Base-by-base conservation (phyloP, 495 filamentous ascomycete species). In the Penicillium ochrochloron region DNA sequence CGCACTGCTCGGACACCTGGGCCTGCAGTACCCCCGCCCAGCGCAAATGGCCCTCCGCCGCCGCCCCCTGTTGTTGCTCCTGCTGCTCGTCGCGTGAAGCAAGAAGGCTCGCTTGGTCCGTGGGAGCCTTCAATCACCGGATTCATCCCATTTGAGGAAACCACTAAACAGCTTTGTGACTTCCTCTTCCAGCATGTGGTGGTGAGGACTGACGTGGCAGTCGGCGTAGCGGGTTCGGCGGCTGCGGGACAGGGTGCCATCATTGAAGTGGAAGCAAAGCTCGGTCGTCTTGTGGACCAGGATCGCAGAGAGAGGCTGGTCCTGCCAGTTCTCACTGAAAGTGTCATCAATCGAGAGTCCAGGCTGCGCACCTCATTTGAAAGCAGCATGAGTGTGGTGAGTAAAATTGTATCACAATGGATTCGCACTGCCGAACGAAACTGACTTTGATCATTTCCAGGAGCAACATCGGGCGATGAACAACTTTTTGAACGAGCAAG, bases 181-280 rank as follows among this genome's bases (percentile, higher is more conserved):
- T 96, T 92, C 66, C 72, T 97, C 9, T 94, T 85, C 68, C 66
- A 79, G 48, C 78, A 89, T 63, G 89, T 96, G 33, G 85, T 94
- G 14, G 63, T 79, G 6, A 82, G 85, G 59, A 76, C 81, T 15
- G 84, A 87, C 61, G 78, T 85, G n/a, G 78, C 71, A 12, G 74
- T 78, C 14, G 80, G 73, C 19, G 72, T 77, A 10, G 75, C 78
- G 15, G 82, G 80, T 31, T 76, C 78, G 31, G 82, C 83, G 63
- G 76, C 85, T 5, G 66, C 66, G 10, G 83, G 83, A 27, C 85
- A 89, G 57, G 87, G 85, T 5, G 84, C 90, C n/a, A 83, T 92
- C 60, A 83, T 96, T 42, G 94, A 97, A 75, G 90, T 97, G 60
- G 94, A 97, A 77, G 94, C 92, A 10, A 97, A 97, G 73, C 74